phyloP scores from a whole-genome alignment of 768 basidiomycete genomes.

The Kwoniella sp. region DNA sequence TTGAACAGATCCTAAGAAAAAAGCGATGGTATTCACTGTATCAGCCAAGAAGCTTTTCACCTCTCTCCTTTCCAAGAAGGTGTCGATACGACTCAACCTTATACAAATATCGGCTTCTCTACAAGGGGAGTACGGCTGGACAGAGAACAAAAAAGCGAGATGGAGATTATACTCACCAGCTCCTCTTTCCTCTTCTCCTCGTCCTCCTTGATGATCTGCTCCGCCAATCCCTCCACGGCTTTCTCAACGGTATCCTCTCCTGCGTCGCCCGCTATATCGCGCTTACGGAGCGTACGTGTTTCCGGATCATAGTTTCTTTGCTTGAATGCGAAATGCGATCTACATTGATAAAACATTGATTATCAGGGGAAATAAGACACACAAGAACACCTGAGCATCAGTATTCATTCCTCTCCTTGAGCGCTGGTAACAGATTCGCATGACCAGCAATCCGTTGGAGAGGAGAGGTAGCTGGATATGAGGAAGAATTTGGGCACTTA shows the following conservation, averaged over 20 bases:
- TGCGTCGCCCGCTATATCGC: slow-evolving; percentile 61
- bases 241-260: slow-evolving; percentile 83
- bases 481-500: too few species aligned
- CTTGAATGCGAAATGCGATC: slow-evolving; percentile 53
- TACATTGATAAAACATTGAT: neutral
- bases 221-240: slow-evolving; percentile 77
- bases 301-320: slow-evolving; percentile 87
- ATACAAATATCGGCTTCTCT: too few species aligned
- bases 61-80: too few species aligned
- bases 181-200: slow-evolving; percentile 82
- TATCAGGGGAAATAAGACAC: neutral
- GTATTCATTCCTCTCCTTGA: too few species aligned
- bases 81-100: too few species aligned
- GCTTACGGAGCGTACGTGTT: slow-evolving; percentile 58
- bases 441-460: too few species aligned
- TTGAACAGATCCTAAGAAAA: slow-evolving; percentile 57
- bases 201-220: slow-evolving; percentile 82
- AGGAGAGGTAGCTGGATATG: too few species aligned
- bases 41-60: too few species aligned
- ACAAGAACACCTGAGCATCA: neutral
- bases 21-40: too few species aligned
- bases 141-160: too few species aligned
- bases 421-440: too few species aligned
- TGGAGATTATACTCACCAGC: slow-evolving; percentile 77
- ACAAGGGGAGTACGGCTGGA: too few species aligned